Evolutionary conservation across 345 rosid species (phyloP).

Genomic region (Syzygium grande): DNA sequence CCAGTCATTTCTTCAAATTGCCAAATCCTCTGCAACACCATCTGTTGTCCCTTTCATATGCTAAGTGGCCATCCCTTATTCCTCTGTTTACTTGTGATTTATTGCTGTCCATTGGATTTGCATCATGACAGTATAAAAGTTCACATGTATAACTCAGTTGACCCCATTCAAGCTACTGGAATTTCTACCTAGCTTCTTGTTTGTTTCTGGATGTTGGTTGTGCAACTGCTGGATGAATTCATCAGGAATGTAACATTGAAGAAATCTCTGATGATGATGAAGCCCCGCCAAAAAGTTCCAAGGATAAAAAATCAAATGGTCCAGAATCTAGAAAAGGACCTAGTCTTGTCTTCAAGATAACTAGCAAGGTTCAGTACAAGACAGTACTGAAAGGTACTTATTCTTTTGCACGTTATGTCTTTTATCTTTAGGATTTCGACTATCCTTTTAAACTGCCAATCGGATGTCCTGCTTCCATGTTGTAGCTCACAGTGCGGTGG

Average conservation of each 20-base stretch:
- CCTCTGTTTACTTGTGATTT: not conserved
- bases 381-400: conserved; percentile 29
- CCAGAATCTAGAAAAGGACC: conserved; percentile 55
- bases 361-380: conserved; percentile 85
- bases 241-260: conserved; percentile 84
- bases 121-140: not conserved
- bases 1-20: not conserved
- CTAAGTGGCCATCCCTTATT: not conserved
- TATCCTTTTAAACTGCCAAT: not conserved
- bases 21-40: not conserved
- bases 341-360: conserved; percentile 74
- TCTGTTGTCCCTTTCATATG: not conserved
- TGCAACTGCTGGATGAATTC: not conserved
- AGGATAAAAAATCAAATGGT: conserved; percentile 86
- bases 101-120: not conserved
- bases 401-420: not conserved
- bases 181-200: not conserved
- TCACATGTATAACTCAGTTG: not conserved
- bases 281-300: conserved; percentile 54
- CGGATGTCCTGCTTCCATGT: not conserved
- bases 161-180: not conserved
- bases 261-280: conserved; percentile 81
- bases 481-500: conserved; percentile 77
- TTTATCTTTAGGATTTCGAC: not conserved
- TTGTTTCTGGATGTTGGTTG: not conserved